These are phyloP conservation scores for Neotropicomus parvogracilis DNA, from an alignment of 1,284 basidiomycete genomes.

Conservation along the genomic window DNA sequence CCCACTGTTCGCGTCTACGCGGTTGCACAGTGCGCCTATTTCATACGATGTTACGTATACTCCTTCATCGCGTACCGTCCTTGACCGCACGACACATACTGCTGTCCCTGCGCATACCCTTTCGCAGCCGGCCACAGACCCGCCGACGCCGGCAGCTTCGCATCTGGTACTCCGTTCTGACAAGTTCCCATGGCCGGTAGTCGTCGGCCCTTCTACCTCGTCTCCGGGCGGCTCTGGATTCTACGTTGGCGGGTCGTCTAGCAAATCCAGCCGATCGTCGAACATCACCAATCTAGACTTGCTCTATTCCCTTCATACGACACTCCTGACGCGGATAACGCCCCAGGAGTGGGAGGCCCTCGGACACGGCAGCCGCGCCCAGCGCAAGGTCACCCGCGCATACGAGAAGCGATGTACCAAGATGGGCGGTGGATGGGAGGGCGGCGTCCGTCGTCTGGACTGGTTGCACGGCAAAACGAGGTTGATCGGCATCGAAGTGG, in stretches of 20 bases:
- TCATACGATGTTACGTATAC: conserved; percentile 58
- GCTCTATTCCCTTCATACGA: conserved; percentile 55
- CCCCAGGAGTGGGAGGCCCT: conserved; percentile 62
- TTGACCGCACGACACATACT: conserved; percentile 51
- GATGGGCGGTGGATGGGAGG: conserved; percentile 64
- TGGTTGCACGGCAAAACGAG: conserved; percentile 61
- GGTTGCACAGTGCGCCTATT: conserved; percentile 53
- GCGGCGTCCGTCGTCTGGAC: conserved; percentile 61
- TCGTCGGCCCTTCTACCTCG: conserved; percentile 38
- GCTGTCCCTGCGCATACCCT: conserved; percentile 58
- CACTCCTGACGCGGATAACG: conserved; percentile 54
- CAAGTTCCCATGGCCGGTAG: conserved; percentile 59
- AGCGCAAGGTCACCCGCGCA: conserved; percentile 54
- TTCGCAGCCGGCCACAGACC: conserved; percentile 61
- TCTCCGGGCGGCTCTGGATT: conserved; percentile 24
- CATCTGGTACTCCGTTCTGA: conserved; percentile 55
- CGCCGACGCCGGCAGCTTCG: conserved; percentile 42
- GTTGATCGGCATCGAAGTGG: conserved; percentile 60
- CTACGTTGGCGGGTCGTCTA: conserved; percentile 33
- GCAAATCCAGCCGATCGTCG: conserved; percentile 32
- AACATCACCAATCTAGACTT: conserved; percentile 61
- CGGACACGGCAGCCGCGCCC: conserved; percentile 49
- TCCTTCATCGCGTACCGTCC: conserved; percentile 54
- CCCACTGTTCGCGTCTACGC: conserved; percentile 54
- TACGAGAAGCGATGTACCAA: conserved; percentile 60